phyloP scores from a whole-genome alignment of 2,329 filamentous ascomycete genomes.

The Neurospora sp. region DNA sequence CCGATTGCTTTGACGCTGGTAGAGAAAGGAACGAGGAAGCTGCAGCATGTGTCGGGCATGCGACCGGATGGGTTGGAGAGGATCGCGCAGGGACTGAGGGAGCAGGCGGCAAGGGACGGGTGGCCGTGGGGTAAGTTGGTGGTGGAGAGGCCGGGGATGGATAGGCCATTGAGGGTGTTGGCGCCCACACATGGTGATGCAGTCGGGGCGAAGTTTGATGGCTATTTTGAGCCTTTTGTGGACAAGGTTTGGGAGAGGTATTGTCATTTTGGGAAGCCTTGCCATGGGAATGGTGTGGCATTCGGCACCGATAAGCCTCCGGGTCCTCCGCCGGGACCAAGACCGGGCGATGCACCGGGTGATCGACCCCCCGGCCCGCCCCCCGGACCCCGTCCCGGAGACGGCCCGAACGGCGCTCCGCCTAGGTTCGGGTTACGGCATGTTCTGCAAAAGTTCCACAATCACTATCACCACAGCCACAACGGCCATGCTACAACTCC shows the following conservation, averaged over 20 bases:
- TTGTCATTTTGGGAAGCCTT: slow-evolving; percentile 3
- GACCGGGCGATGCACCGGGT: not conserved
- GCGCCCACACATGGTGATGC: slow-evolving; percentile 34
- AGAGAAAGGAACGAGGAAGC: slow-evolving; percentile 27
- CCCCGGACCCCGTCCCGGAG: not conserved
- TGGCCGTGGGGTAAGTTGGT: slow-evolving; percentile 52
- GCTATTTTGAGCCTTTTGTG: slow-evolving; percentile 34
- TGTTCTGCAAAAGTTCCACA: not conserved
- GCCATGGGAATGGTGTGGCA: not conserved
- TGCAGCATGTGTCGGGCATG: slow-evolving; percentile 49
- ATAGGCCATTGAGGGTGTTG: slow-evolving; percentile 28
- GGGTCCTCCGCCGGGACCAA: not conserved
- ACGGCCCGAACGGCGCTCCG: not conserved
- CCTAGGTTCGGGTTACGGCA: not conserved
- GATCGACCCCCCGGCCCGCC: not conserved
- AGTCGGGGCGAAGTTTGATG: slow-evolving; percentile 33
- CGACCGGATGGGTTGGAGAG: slow-evolving; percentile 43
- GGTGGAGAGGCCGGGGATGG: slow-evolving; percentile 19
- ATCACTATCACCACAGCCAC: not conserved
- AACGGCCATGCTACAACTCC: not conserved
- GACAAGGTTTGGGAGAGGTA: slow-evolving; percentile 33
- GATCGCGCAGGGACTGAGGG: slow-evolving; percentile 42
- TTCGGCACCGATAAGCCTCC: not conserved
- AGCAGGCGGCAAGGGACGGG: slow-evolving; percentile 46
- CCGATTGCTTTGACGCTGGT: slow-evolving; percentile 44